Conservation (phyloP, 2,329 filamentous ascomycete species). For the Escovopsis sp. region DNA sequence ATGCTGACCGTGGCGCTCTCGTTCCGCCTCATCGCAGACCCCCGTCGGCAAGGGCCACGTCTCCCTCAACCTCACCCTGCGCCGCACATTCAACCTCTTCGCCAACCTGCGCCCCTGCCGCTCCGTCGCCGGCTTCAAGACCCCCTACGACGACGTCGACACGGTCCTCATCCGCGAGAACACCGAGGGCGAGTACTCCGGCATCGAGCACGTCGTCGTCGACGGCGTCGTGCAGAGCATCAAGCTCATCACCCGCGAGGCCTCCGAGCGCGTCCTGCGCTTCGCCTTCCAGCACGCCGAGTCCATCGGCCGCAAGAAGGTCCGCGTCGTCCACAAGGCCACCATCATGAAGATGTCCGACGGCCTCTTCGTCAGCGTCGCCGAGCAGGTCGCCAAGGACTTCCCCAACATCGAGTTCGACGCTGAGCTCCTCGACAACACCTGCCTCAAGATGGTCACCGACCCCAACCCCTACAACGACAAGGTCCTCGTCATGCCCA, state of each 20-base stretch:
- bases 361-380: slow-evolving; percentile 89
- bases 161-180: slow-evolving; percentile 98
- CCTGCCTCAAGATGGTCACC: slow-evolving; percentile 96
- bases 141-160: slow-evolving; percentile 92
- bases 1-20: slow-evolving; percentile 4
- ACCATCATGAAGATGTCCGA: slow-evolving; percentile 99
- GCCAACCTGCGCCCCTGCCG: slow-evolving; percentile 97
- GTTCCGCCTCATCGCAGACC: slow-evolving; percentile 40
- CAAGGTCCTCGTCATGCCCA: slow-evolving; percentile 96
- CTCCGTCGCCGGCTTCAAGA: slow-evolving; percentile 95
- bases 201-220: slow-evolving; percentile 95
- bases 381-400: slow-evolving; percentile 77
- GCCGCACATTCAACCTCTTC: slow-evolving; percentile 98
- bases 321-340: slow-evolving; percentile 97
- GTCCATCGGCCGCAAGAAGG: slow-evolving; percentile 87
- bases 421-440: slow-evolving; percentile 96
- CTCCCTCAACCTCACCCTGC: slow-evolving; percentile 95
- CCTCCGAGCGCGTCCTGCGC: slow-evolving; percentile 86
- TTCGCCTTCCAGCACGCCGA: slow-evolving; percentile 98
- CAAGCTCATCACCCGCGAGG: slow-evolving; percentile 95
- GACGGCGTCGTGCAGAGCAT: slow-evolving; percentile 98
- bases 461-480: slow-evolving; percentile 96
- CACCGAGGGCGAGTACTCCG: slow-evolving; percentile 98
- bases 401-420: slow-evolving; percentile 95
- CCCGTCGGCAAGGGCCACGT: slow-evolving; percentile 98